Base-by-base conservation (phyloP, 83 land plant genomes). In the Picea abies region DNA sequence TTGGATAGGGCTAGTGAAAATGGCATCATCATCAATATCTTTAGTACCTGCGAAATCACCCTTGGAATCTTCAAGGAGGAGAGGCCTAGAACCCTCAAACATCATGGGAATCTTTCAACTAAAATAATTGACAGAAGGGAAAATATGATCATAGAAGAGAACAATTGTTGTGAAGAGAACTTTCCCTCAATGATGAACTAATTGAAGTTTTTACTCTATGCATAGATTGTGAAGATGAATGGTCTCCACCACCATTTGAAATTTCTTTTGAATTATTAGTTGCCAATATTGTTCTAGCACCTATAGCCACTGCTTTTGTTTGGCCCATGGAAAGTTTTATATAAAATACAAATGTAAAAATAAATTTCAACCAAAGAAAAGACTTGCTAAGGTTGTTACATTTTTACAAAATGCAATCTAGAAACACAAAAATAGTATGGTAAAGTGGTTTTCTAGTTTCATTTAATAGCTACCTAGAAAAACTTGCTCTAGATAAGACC, bases 181-280 rank as follows among this genome's bases (percentile, higher is more conserved):
- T 52, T 52, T 14, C 56, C 14, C 11, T 52, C 56, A 52, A 52
- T 11, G 2, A 52, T 52, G 19, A 82, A 52, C 72, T 72, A 82
- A 85, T 82, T 49, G 82, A 62, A 60, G 79, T 66, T 62, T 82
- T 60, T 72, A 49, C n/a, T 20, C 71, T 25, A 20, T 44, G 65
- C 17, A 17, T 52, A 79, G 79, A 41, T 83, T 85, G 86, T 26
- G 81, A 58, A 78, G 80, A 37, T 4, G 78, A 69, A 79, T 86
- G 91, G 63, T 86, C 91, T 58, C 84, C 78, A 75, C n/a, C 22
- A 62, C 80, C 84, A 85, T 80, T 87, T 2, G 85, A 62, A 73
- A 52, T 76, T 69, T 61, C n/a, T 82, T 89, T 93, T 75, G 86
- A 89, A 79, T 25, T 63, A 15, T 80, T 80, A n/a, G 78, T 41